A percentile compares a stretch with the other conserved stretches of the same genome.
Evolutionary conservation across 2,329 filamentous ascomycete genomes (phyloP).

Genomic region (Sclerotinia minor): DNA sequence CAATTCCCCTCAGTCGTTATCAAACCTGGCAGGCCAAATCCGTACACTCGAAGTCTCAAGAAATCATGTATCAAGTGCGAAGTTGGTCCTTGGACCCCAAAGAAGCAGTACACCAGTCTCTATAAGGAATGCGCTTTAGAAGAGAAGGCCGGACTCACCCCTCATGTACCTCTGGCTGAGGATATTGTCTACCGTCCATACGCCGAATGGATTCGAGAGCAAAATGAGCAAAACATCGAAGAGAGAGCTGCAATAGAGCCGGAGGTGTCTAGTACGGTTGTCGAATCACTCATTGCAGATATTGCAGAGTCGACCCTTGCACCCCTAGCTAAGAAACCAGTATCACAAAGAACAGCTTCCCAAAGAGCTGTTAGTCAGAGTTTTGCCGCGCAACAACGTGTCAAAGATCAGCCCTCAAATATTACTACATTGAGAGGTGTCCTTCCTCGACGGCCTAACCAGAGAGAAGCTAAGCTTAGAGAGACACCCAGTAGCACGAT

Average conservation of each 20-base stretch:
- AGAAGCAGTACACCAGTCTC: constrained; percentile 50
- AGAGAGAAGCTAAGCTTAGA: constrained; percentile 16
- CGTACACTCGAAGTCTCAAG: constrained; percentile 51
- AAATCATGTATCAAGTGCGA: constrained; percentile 59
- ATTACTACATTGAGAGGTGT: constrained; percentile 27
- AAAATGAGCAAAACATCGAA: constrained; percentile 36
- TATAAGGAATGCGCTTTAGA: constrained; percentile 69
- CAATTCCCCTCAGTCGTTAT: constrained; percentile 53
- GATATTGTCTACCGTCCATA: constrained; percentile 65
- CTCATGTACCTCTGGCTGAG: constrained; percentile 60
- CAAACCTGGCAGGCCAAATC: constrained; percentile 46
- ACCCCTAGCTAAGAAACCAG: constrained; percentile 8
- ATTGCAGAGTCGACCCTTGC: not conserved
- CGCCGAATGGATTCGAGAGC: constrained; percentile 59
- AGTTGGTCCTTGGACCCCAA: constrained; percentile 56
- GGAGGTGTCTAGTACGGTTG: constrained; percentile 22
- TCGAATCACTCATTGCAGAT: constrained; percentile 23
- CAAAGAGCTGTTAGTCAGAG: constrained; percentile 56
- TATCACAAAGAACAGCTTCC: constrained; percentile 15
- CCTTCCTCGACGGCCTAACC: constrained; percentile 31
- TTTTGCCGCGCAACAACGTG: constrained; percentile 65
- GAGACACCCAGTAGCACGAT: constrained; percentile 7
- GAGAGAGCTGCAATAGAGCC: constrained; percentile 28
- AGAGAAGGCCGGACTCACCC: constrained; percentile 65
- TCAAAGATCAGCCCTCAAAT: constrained; percentile 51